Evolutionary conservation across 371 early-diverging fungal genomes (phyloP), one percentile per base, ranked within the genome.

Genomic region (Rhizopus arrhizus): DNA sequence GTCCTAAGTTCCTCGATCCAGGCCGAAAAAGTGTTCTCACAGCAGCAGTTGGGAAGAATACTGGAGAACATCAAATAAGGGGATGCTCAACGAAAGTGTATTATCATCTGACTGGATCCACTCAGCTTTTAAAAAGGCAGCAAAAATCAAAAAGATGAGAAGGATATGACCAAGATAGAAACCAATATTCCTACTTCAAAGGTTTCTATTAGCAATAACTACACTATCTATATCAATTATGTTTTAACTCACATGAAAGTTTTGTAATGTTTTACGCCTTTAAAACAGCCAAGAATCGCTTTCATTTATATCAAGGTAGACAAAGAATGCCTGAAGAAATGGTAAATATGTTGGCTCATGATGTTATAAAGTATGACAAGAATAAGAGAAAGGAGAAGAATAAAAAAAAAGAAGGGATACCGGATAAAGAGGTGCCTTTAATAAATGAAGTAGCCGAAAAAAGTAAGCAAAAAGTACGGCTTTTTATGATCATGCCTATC

Each of bases 41-140:
- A 13, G 54, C 61, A 29, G 31, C 54, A 10, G 16, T 48, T 53
- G 40, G 48, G 3, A 3, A 40, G 4, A 10, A 58, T 41, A 4
- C 16, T 1, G 42, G n/a, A 8, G 4, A 42, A 32, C 59, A 42
- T 32, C n/a, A 46, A 36, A 22, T 59, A 13, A 51, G 34, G 49
- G 0, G 32, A 5, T 60, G 61, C 40, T 29, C 36, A 0, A 53
- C 61, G 1, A 47, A 36, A 15, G 61, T 38, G 11, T 60, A 60
- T 31, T 45, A 53, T 22, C 54, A 53, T 28, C 0, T 53, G 12
- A 60, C 61, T 0, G 61, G 54, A 7, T 60, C 54, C 2, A 60
- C 36, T 6, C 31, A n/a, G 8, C 38, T 28, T 31, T 15, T 15
- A n/a, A n/a, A 11, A 11, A 43, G 2, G 13, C n/a, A 13, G n/a